Evolutionary conservation across 108 stramenopile species (phyloP), one percentile per base, ranked within the genome.

Genomic region (Nitzschia sp.): DNA sequence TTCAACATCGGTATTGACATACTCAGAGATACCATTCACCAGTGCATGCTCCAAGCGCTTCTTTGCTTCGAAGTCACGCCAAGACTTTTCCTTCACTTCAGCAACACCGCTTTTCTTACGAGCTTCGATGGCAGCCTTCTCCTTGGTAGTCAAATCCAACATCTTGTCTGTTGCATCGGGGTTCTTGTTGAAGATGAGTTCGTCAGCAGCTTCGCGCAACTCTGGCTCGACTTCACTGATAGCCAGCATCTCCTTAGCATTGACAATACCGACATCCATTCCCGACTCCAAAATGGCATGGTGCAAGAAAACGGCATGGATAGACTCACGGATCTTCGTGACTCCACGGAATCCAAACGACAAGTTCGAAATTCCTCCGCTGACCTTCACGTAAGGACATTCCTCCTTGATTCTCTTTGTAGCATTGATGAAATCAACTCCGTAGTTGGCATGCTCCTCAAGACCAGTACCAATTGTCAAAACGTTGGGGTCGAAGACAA

Each of bases 181-280:
- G 40, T 73, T 80, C 73, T 69, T 80, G 67, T 95, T 95, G 69
- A 92, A 91, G 11, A 95, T 83, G n/a, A 95, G 79, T 54, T 97
- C 87, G 67, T 98, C 97, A 53, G 88, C 88, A 15, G 87, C 79
- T 43, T 78, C 56, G 20, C 73, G 83, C 12, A 99, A 74, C 22
- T 96, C 94, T 17, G 83, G 71, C 52, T 96, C 92, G 25, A 99
- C 85, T 62, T 97, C 95, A 56, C 78, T 74, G 53, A 91, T 67
- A 8, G 81, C 71, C 20, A 97, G 62, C 87, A 99, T 89, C 73
- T 97, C 95, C 34, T 92, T 80, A 8, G 97, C 91, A 80, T 99
- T 99, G 38, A 99, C 98, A 72, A 99, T 99, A 65, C 98, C 98
- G 60, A 99, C 94, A 83, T 99, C 98, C 98, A 99, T 99, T 39